These are phyloP conservation scores for Yarrowia alimentaria DNA, from an alignment of 805 yeast genomes.

Conservation along the genomic window DNA sequence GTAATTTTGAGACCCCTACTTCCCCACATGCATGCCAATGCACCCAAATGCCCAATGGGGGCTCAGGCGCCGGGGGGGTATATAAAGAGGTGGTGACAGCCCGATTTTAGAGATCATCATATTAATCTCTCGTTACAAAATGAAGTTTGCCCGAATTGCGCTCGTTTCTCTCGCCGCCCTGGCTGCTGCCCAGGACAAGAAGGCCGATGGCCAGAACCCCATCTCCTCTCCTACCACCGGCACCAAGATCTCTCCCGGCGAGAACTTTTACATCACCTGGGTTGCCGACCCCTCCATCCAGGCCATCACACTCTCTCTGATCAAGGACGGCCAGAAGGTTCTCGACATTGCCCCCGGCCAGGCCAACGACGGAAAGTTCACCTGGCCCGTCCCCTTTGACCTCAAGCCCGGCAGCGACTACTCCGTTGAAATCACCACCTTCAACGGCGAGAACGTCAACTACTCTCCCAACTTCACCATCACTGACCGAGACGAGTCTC, in stretches of 20 bases:
- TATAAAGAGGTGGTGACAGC: constrained; percentile 7
- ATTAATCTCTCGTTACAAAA: no score
- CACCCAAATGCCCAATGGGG: no score
- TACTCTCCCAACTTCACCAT: constrained; percentile 24
- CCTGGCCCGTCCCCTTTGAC: constrained; percentile 24
- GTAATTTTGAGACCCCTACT: no score
- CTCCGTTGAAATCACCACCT: constrained; percentile 26
- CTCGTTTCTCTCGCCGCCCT: constrained; percentile 26
- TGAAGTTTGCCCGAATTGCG: constrained; percentile 30
- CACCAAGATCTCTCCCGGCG: constrained; percentile 26
- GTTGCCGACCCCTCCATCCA: constrained; percentile 25
- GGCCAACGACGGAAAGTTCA: constrained; percentile 26
- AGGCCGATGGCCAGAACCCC: constrained; percentile 27
- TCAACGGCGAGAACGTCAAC: constrained; percentile 26
- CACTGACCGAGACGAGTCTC: constrained; percentile 16
- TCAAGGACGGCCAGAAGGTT: constrained; percentile 20
- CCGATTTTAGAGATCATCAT: no score
- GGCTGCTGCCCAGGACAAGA: constrained; percentile 20
- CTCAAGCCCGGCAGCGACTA: constrained; percentile 20
- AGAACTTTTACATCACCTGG: constrained; percentile 28
- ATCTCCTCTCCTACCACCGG: constrained; percentile 14
- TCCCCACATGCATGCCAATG: constrained; percentile 27
- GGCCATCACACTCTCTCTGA: constrained; percentile 14
- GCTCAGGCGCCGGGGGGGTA: no score
- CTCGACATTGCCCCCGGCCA: constrained; percentile 19